Evolutionary conservation across 1,284 basidiomycete genomes (phyloP), one percentile per base, ranked within the genome.

Genomic region (Omphalotus olearius): DNA sequence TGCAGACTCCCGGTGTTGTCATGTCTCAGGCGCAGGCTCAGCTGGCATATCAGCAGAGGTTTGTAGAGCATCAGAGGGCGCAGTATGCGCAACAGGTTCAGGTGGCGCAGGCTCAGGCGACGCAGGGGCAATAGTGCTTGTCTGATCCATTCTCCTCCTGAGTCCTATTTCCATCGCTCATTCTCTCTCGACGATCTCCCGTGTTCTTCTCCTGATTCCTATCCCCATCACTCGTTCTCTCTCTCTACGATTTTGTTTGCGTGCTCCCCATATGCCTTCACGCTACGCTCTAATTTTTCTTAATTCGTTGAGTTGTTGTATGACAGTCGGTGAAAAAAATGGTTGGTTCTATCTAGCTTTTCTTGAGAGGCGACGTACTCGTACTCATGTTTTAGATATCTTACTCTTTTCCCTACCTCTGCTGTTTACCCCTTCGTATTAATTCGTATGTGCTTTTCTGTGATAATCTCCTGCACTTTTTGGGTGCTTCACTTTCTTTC

Each of bases 1-100:
- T 44, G 45, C 45, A 48, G 9, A 47, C 47, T 48, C 47, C 42
- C 10, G 46, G 30, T 33, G 30, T 33, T 10, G 30, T 33, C 2
- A 33, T 33, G 23, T 23, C 52, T 37, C 47, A 55, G 36, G 52
- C 57, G n/a, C 60, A 60, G 43, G 57, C 56, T 50, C 59, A 62
- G 48, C 57, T 20, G 40, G 60, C 57, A 49, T 63, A 55, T 41
- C 53, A 46, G 36, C 55, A 55, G 14, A 48, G 50, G 25, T 51
- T 41, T 23, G 56, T 38, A 2, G 56, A 57, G 14, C 52, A 55
- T 37, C 56, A 56, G 46, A 39, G 51, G 36, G 52, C 51, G 10
- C 54, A 59, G 48, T 57, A 60, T 23, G 58, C 55, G 26, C 54
- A 59, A 36, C 43, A 58, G 47, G n/a, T 28, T 16, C 20, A 28